Evolutionary conservation across 306 rosid genomes (phyloP), one percentile per base, ranked within the genome.

Genomic region (Echinosophora koreensis): DNA sequence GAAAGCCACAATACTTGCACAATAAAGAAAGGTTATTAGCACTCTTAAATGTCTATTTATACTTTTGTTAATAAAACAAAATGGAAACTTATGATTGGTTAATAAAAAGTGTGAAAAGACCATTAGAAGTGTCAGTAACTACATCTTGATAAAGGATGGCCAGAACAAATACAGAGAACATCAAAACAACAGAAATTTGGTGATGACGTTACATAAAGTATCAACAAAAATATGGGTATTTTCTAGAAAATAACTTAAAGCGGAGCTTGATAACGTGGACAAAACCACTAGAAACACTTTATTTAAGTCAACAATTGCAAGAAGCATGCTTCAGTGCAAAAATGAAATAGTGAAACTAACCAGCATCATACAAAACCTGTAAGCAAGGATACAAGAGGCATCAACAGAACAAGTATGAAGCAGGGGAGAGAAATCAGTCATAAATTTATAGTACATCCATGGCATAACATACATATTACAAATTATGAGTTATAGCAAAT

Each of bases 1-100:
- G 66, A 69, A 71, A 81, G 17, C 15, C 58, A 77, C 59, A 69
- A 70, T 74, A 32, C 49, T 77, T 64, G 15, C 32, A 41, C 12
- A 41, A 41, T 41, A 8, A 7, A 41, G 47, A 9, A 41, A 41
- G 3, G 8, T 0, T 8, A 41, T 7, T 41, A 41, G 7, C 41
- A 4, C 41, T 4, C 41, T 37, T 4, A 37, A 2, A 37, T 4
- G 41, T 37, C 41, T 37, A 37, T 37, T 37, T 37, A 30, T 6
- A 37, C 7, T 37, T 4, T 37, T 37, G 4, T 4, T 37, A 37
- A 4, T 4, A 30, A 30, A 30, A 37, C 5, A 37, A 37, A 37
- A 37, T 3, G 6, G 4, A 37, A 37, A 30, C 1, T 37, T 37
- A 3, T 6, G 6, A 37, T 37, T 37, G 41, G 41, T 37, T 37